Evolutionary conservation across 306 rosid genomes (phyloP).

Genomic region (Echinosophora koreensis): DNA sequence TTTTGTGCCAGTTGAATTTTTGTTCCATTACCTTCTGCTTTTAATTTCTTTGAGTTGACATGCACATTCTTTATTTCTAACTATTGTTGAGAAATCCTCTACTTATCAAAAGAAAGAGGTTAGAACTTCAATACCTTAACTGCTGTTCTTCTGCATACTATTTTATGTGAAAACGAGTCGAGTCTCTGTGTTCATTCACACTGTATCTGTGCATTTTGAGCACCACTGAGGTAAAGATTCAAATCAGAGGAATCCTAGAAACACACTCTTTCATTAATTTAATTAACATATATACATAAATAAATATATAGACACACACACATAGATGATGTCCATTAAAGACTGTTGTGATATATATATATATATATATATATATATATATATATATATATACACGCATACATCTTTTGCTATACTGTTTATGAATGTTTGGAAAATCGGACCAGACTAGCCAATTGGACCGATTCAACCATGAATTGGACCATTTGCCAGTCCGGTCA

Average conservation of each 20-base stretch:
- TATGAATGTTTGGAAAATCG: too few species aligned
- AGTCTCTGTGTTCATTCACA: background rate
- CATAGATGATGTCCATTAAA: too few species aligned
- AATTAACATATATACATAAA: too few species aligned
- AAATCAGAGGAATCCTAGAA: too few species aligned
- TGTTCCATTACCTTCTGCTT: background rate
- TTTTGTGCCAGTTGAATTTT: background rate
- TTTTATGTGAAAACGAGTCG: background rate
- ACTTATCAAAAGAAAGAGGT: background rate
- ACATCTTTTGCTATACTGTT: background rate
- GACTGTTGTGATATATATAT: too few species aligned
- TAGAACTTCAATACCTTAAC: conserved; percentile 1
- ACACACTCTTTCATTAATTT: too few species aligned
- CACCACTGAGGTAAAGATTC: background rate
- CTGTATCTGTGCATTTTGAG: background rate
- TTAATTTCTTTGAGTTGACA: background rate
- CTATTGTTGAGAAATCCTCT: background rate
- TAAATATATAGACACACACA: too few species aligned
- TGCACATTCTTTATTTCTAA: background rate
- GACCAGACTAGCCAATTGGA: too few species aligned
- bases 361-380: too few species aligned
- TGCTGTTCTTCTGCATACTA: background rate
- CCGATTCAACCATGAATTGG: too few species aligned
- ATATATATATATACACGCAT: too few species aligned
- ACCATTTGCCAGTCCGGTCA: too few species aligned